Evolutionary conservation across 805 yeast species (phyloP).

Genomic region (Candida fluviatilis): DNA sequence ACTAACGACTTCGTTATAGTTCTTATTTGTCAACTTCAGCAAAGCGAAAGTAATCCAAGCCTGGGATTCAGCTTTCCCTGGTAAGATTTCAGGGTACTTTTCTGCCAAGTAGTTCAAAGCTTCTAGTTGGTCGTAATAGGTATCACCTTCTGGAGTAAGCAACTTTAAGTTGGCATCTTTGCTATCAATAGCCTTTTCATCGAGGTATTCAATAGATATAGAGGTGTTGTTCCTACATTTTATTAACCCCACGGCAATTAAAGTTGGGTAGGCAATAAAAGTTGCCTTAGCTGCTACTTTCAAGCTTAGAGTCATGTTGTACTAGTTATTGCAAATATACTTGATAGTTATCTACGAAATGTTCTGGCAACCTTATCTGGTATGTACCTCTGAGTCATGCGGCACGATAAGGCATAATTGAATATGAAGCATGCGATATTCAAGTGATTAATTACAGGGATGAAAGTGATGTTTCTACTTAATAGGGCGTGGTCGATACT

Average conservation of each 20-base stretch:
- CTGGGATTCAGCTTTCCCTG: constrained; percentile 36
- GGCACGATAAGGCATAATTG: too few species aligned
- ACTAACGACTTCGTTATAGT: constrained; percentile 78
- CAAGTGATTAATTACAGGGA: too few species aligned
- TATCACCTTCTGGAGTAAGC: constrained; percentile 37
- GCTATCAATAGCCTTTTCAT: constrained; percentile 54
- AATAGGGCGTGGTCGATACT: too few species aligned
- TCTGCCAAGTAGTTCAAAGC: constrained; percentile 48
- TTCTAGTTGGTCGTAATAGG: constrained; percentile 38
- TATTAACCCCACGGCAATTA: constrained; percentile 74
- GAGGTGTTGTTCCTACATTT: too few species aligned
- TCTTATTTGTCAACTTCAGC: constrained; percentile 69
- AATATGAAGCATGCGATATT: too few species aligned
- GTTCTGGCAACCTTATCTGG: too few species aligned
- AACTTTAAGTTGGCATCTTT: constrained; percentile 41
- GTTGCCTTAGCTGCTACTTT: constrained; percentile 93
- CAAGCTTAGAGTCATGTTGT: too few species aligned
- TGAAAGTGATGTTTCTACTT: too few species aligned
- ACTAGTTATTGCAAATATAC: too few species aligned
- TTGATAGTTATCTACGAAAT: too few species aligned
- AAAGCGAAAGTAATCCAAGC: constrained; percentile 67
- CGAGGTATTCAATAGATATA: constrained; percentile 61
- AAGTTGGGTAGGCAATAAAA: constrained; percentile 71
- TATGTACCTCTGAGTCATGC: too few species aligned
- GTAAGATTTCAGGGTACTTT: constrained; percentile 45